phyloP scores from a whole-genome alignment of 441 rosid species.

The Populus tomentosa region DNA sequence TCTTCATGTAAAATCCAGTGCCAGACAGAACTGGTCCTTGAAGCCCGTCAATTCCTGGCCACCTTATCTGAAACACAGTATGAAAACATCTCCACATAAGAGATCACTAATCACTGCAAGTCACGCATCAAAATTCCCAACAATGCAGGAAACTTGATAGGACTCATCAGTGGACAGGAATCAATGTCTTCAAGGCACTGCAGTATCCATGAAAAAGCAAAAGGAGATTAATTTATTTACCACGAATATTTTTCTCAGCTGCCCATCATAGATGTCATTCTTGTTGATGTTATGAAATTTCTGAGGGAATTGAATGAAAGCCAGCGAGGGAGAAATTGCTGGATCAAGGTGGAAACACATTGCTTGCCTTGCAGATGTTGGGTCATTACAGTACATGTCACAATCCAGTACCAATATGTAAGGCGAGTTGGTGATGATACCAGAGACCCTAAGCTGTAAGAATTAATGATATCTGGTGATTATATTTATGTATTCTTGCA shows the following conservation, averaged over 20 bases:
- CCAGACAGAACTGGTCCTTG: slow-evolving; percentile 38
- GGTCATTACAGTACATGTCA: slow-evolving; percentile 43
- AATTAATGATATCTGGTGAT: background rate
- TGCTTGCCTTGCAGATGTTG: slow-evolving; percentile 38
- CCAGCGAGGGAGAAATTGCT: slow-evolving; percentile 15
- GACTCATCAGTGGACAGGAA: background rate
- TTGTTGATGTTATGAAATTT: slow-evolving; percentile 28
- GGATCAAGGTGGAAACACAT: slow-evolving; percentile 43
- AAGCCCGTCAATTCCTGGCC: slow-evolving; percentile 40
- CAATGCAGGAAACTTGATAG: background rate
- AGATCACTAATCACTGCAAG: background rate
- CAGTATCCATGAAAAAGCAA: background rate
- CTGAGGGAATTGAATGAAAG: slow-evolving; percentile 45
- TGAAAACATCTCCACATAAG: background rate
- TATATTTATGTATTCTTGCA: background rate
- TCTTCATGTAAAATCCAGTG: slow-evolving; percentile 37
- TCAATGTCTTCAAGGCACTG: background rate
- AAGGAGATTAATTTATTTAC: slow-evolving; percentile 12
- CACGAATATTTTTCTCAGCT: slow-evolving; percentile 4
- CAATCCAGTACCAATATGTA: slow-evolving; percentile 39
- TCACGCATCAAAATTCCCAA: background rate
- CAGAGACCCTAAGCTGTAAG: slow-evolving; percentile 41
- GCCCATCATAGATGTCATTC: slow-evolving; percentile 40
- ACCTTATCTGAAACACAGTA: slow-evolving; percentile 15
- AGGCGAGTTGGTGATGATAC: slow-evolving; percentile 34